Evolutionary conservation across 140 eudicot species (phyloP), one percentile per base, ranked within the genome.

Genomic region (Stevia rebaudiana): DNA sequence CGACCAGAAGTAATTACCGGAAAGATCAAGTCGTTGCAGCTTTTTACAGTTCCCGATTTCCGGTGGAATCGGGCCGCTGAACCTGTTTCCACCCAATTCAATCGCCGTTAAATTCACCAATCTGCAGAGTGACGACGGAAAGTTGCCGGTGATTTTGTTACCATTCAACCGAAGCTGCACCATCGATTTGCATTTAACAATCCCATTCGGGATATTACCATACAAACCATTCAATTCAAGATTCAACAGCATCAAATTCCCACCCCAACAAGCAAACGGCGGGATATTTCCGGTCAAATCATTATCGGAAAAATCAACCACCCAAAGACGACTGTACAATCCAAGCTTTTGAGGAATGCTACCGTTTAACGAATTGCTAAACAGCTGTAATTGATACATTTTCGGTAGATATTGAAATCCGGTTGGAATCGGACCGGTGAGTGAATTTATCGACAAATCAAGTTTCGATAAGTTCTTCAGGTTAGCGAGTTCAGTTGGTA

Each of bases 11-110:
- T 67, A 64, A 59, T 92, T 92, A 30, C 85, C 86, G 0, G 95
- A 86, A 16, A 92, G 83, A 80, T 88, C 98, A 44, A 92, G 91
- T 44, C 98, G 73, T 62, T 92, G 98, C 65, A 92, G 30, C 78
- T 78, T 83, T 25, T 37, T 65, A 75, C 96, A 92, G 37, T 79
- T 81, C 24, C 87, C 90, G 4, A 92, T 76, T 17, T 71, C 88
- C 0, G 61, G 69, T 1, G 95, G 89, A 54, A 92, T 63, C 0
- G 86, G 82, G 12, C 98, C 98, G 31, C 82, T 79, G 58, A 91
- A 85, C 71, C 78, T 76, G 83, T 91, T 91, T 58, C 80, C 92
- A 11, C 87, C 94, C 54, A 91, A 52, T 59, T 87, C 98, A 11
- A 91, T 63, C 23, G 96, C 96, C n/a, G 98, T 74, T 21, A 91